Percentiles rank a stretch among this genome's conserved stretches.
Evolutionary conservation across 2,329 filamentous ascomycete genomes (phyloP).

Genomic region (Aureobasidium sp.): DNA sequence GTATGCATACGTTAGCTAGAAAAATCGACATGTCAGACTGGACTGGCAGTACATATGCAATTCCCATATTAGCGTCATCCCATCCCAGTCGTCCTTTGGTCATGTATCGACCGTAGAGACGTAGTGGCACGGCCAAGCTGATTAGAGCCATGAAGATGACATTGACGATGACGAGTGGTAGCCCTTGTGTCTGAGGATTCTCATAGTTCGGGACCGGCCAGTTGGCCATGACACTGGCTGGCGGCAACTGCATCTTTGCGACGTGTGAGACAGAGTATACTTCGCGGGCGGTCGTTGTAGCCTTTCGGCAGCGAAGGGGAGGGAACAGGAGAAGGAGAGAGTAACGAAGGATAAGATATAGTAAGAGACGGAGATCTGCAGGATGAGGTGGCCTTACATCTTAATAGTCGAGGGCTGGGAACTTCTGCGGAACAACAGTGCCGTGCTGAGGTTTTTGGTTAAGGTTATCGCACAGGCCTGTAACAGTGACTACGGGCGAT

Average conservation of each 20-base stretch:
- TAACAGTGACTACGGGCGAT: constrained; percentile 1
- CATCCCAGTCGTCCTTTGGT: constrained; percentile 38
- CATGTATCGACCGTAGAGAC: constrained; percentile 35
- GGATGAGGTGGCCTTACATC: constrained; percentile 2
- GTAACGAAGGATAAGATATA: not conserved
- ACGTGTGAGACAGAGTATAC: too few species aligned
- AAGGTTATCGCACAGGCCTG: constrained; percentile 7
- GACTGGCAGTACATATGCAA: constrained; percentile 30
- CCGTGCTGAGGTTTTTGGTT: constrained; percentile 5
- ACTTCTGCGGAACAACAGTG: not conserved
- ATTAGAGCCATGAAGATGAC: constrained; percentile 33
- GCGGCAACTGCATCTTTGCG: constrained; percentile 21
- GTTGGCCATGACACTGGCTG: constrained; percentile 26
- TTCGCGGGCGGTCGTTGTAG: not conserved
- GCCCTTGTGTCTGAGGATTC: constrained; percentile 35
- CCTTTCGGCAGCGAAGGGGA: not conserved
- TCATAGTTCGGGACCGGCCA: constrained; percentile 38
- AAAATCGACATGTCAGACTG: not conserved
- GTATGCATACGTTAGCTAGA: not conserved
- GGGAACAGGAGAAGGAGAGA: not conserved
- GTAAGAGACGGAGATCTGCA: not conserved
- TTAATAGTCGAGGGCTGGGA: not conserved
- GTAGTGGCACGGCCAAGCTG: constrained; percentile 29
- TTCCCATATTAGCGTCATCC: constrained; percentile 36
- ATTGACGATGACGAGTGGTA: constrained; percentile 35